Percentiles rank a stretch among this genome's conserved stretches.
Evolutionary conservation across 2,329 filamentous ascomycete genomes (phyloP).

Genomic region (Diaporthe longicolla): DNA sequence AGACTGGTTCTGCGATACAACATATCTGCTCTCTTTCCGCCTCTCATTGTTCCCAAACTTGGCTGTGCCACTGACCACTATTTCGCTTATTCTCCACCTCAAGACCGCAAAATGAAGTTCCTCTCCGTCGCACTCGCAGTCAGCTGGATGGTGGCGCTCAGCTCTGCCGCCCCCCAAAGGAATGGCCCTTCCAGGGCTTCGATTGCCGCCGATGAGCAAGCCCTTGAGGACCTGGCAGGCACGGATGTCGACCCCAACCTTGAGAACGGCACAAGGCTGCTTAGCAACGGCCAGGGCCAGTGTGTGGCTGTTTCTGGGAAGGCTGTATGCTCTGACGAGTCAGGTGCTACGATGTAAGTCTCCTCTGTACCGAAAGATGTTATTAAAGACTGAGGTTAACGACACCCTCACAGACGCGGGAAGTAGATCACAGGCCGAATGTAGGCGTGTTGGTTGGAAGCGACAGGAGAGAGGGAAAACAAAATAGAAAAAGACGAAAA

Average conservation of each 20-base stretch:
- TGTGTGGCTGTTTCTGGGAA: neutral
- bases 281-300: conserved; percentile 4
- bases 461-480: neutral
- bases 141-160: neutral
- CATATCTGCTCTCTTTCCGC: neutral
- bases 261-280: neutral
- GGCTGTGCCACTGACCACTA: neutral
- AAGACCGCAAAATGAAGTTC: conserved; percentile 4
- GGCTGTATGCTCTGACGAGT: conserved; percentile 1
- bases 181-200: neutral
- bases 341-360: conserved; percentile 3
- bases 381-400: neutral
- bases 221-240: conserved; percentile 1
- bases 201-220: neutral
- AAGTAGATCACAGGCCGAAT: neutral
- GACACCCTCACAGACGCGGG: neutral
- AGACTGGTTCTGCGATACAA: conserved; percentile 2
- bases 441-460: neutral
- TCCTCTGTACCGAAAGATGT: neutral
- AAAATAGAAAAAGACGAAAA: neutral
- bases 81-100: neutral
- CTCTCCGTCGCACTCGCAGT: neutral
- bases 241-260: neutral
- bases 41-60: neutral
- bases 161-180: neutral